These are phyloP conservation scores for Cordyceps cateniannulata DNA, from an alignment of 2,329 filamentous ascomycete species.

Conservation along the genomic window DNA sequence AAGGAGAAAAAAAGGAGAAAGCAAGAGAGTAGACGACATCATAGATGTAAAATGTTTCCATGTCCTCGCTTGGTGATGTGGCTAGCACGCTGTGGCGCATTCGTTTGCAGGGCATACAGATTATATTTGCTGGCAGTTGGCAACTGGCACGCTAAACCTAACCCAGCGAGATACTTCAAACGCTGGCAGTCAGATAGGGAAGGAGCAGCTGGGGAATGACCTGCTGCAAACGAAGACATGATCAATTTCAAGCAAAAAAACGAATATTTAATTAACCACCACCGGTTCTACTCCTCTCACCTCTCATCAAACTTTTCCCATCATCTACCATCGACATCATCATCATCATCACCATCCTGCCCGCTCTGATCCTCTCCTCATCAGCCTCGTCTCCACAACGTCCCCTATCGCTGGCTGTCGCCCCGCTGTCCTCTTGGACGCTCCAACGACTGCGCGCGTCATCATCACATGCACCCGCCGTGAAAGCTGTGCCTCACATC, in stretches of 20 bases:
- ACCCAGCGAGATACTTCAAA: neutral
- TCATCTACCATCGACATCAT: neutral
- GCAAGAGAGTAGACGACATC: neutral
- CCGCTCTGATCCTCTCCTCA: neutral
- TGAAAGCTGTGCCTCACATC: neutral
- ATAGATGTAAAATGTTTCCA: neutral
- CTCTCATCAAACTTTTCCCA: neutral
- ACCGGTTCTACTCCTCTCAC: neutral
- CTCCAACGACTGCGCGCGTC: slow-evolving; percentile 9
- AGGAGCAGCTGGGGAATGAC: neutral
- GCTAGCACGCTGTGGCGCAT: neutral
- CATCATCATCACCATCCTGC: neutral
- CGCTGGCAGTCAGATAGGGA: neutral
- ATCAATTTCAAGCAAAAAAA: no score
- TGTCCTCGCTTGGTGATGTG: neutral
- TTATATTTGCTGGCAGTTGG: neutral
- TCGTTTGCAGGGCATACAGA: neutral
- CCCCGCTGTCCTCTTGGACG: slow-evolving; percentile 4
- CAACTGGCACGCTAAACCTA: slow-evolving; percentile 4
- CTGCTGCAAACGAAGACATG: neutral
- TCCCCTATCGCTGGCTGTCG: neutral
- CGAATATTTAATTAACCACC: neutral
- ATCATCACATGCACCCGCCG: slow-evolving; percentile 8
- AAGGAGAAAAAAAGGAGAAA: neutral
- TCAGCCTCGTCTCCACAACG: slow-evolving; percentile 12